Evolutionary conservation across 495 filamentous ascomycete species (phyloP).

Genomic region (Penicillium waksmanii): DNA sequence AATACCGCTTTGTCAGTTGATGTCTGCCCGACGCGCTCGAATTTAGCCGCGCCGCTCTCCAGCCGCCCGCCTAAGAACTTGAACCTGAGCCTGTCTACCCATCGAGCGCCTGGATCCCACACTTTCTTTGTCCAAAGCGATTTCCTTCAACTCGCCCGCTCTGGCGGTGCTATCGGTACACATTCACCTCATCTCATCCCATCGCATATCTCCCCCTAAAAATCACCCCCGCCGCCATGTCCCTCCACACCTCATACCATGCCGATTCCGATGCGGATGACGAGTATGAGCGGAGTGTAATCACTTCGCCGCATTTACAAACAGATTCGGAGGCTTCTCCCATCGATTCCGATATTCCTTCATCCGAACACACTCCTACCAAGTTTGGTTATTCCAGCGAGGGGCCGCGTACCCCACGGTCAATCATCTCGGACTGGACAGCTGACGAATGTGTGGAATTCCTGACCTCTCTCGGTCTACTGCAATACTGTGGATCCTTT

Average conservation of each 20-base stretch:
- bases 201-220: constrained; percentile 5
- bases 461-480: constrained; percentile 74
- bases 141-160: neutral
- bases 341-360: constrained; percentile 79
- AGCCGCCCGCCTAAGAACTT: constrained; percentile 14
- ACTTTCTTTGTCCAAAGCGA: neutral
- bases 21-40: constrained; percentile 11
- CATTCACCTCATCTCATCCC: neutral
- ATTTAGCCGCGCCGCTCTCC: constrained; percentile 11
- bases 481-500: constrained; percentile 82
- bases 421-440: constrained; percentile 87
- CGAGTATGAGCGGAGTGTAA: constrained; percentile 85
- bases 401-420: constrained; percentile 71
- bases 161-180: constrained; percentile 15
- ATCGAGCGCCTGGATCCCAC: constrained; percentile 2
- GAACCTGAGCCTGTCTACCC: constrained; percentile 13
- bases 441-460: constrained; percentile 88
- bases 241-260: constrained; percentile 55
- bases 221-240: constrained; percentile 36
- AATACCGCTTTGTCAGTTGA: neutral
- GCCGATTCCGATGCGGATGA: constrained; percentile 93
- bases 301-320: constrained; percentile 70
- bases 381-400: constrained; percentile 69
- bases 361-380: constrained; percentile 85
- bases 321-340: constrained; percentile 80